Conservation (phyloP, 345 rosid genomes). For the Populus euphratica region DNA sequence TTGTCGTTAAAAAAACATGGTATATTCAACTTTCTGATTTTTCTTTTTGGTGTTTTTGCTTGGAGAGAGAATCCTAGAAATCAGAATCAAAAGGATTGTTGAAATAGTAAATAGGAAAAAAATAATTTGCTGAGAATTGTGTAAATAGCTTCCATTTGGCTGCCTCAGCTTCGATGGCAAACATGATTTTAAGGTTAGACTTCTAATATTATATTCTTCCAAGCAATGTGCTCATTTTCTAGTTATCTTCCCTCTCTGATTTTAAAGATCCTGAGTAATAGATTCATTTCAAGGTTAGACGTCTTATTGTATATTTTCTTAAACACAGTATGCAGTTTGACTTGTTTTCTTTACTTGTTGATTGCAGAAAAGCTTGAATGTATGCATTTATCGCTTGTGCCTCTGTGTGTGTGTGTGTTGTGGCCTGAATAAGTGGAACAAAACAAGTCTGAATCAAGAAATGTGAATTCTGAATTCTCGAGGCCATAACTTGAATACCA, state of each 20-base stretch:
- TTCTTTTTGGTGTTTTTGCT: conserved; percentile 14
- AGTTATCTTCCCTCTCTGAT: neutral
- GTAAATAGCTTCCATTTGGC: conserved; percentile 31
- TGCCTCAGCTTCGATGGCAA: conserved; percentile 3
- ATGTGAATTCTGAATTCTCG: neutral
- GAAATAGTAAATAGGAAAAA: conserved; percentile 35
- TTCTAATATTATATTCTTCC: neutral
- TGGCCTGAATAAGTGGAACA: neutral
- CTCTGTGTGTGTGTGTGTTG: neutral
- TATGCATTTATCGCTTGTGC: too few species aligned
- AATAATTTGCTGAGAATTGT: conserved; percentile 21
- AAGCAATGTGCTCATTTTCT: neutral
- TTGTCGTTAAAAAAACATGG: conserved; percentile 42
- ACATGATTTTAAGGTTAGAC: neutral
- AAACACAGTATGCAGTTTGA: neutral
- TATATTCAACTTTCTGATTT: neutral
- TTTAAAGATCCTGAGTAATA: neutral
- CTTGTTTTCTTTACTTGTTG: neutral
- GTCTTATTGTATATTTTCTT: neutral
- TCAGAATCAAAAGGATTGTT: conserved; percentile 13
- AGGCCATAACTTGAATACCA: neutral
- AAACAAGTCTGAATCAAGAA: neutral
- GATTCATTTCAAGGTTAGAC: neutral
- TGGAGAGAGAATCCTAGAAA: conserved; percentile 16
- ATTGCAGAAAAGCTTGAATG: neutral